Evolutionary conservation across 352 stramenopile genomes (phyloP).

Genomic region (Peronospora belbahrii): DNA sequence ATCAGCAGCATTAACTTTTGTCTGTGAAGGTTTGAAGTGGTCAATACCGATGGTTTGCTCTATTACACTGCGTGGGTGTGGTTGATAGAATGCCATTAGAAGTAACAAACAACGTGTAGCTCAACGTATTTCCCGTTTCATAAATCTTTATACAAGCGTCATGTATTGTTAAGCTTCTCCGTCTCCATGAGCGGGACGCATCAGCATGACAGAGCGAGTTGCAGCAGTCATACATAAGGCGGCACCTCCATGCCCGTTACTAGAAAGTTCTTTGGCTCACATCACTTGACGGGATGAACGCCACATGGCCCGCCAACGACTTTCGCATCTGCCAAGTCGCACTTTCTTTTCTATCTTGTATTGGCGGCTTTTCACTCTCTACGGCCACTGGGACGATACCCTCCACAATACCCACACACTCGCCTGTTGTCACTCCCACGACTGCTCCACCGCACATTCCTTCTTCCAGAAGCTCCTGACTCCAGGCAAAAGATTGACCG

Average conservation of each 20-base stretch:
- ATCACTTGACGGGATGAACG: conserved; percentile 49
- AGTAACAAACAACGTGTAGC: too few species aligned
- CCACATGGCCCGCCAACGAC: conserved; percentile 59
- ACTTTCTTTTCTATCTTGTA: conserved; percentile 19
- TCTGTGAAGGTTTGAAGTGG: too few species aligned
- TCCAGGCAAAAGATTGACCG: conserved; percentile 69
- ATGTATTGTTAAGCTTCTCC: too few species aligned
- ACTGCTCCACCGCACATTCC: conserved; percentile 79
- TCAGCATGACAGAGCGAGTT: too few species aligned
- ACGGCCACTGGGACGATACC: conserved; percentile 54
- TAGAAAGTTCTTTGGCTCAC: conserved; percentile 29
- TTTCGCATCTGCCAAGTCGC: conserved; percentile 47
- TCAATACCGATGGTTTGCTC: too few species aligned
- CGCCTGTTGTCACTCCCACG: conserved; percentile 21
- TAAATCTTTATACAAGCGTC: too few species aligned
- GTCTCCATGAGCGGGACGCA: too few species aligned
- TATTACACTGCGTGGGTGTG: too few species aligned
- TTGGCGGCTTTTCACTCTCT: conserved; percentile 12
- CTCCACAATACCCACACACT: conserved; percentile 68
- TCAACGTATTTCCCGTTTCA: too few species aligned
- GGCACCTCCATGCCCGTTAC: conserved; percentile 34
- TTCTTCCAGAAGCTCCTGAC: conserved; percentile 62
- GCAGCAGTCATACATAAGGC: conserved; percentile 13
- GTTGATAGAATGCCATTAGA: too few species aligned
- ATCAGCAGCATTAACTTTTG: too few species aligned